These are phyloP conservation scores for Amanita rimosa DNA, from an alignment of 768 basidiomycete genomes.

Conservation along the genomic window DNA sequence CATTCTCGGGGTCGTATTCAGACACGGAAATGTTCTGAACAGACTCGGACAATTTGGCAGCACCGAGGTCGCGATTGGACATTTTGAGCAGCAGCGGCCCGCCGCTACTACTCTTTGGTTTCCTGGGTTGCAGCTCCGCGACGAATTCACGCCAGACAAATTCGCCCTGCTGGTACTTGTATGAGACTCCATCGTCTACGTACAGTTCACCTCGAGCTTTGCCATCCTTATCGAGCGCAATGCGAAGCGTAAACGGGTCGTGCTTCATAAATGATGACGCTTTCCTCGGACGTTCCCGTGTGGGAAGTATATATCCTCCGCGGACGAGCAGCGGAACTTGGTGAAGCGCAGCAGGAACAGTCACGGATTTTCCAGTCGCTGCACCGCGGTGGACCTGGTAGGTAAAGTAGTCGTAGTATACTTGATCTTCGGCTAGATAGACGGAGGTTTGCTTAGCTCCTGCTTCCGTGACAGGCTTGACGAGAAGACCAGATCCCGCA, in stretches of 20 bases:
- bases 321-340: constrained; percentile 80
- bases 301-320: constrained; percentile 84
- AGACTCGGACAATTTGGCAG: constrained; percentile 28
- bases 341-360: constrained; percentile 66
- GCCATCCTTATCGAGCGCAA: constrained; percentile 56
- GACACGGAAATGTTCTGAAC: constrained; percentile 40
- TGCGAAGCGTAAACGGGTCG: constrained; percentile 88
- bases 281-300: constrained; percentile 78
- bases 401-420: constrained; percentile 93
- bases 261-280: constrained; percentile 79
- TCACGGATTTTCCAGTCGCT: constrained; percentile 53
- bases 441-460: constrained; percentile 59
- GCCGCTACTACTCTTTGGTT: constrained; percentile 4
- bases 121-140: constrained; percentile 35
- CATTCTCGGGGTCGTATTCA: constrained; percentile 47
- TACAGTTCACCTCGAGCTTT: constrained; percentile 79
- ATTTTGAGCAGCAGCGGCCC: constrained; percentile 29
- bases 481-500: constrained; percentile 77
- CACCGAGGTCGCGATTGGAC: constrained; percentile 45
- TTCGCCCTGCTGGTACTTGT: constrained; percentile 61
- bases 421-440: constrained; percentile 83
- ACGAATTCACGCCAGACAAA: constrained; percentile 75
- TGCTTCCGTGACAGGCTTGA: constrained; percentile 79
- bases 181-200: constrained; percentile 89
- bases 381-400: constrained; percentile 55